Base-by-base conservation (phyloP, 495 filamentous ascomycete species). In the Penicillium cinerascens region DNA sequence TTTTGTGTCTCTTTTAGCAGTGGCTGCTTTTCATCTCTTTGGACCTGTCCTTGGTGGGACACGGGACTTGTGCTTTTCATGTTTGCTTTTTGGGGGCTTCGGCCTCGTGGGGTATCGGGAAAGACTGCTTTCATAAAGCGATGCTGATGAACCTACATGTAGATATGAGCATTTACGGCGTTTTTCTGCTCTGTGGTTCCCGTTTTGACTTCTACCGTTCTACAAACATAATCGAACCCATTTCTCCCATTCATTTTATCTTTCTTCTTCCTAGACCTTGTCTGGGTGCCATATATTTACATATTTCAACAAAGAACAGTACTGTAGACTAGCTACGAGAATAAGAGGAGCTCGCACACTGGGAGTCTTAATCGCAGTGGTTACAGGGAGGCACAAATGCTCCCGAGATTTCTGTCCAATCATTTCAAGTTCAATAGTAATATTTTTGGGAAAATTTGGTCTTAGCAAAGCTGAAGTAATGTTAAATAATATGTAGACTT, bases 91-190 rank as follows among this genome's bases (percentile, higher is more conserved):
- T 62, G 21, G 51, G 44, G 51, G 44, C 44, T 51, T 33, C 38
- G 37, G 18, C 53, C 50, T 52, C 43, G 55, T 11, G 37, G 54
- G 40, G 16, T 58, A 49, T 52, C 60, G 65, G 56, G 58, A 58
- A 58, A 66, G 66, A 58, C 53, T 61, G 64, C 65, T 71, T 73
- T 60, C 63, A 68, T 70, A 63, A 67, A 68, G 58, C 65, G 65
- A 70, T 64, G 64, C 58, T 64, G 64, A 70, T 60, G 67, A 69
- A 52, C 26, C 59, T 66, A 62, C 60, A 72, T 75, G 72, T 75
- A 75, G 72, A 75, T 73, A 73, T 70, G 70, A 73, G 72, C 72
- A 75, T 75, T 61, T 64, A 65, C 54, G 72, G 72, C 68, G 72
- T 72, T 72, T 52, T 59, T 55, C 44, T 49, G 58, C 66, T 56